Percentiles rank a stretch among this genome's conserved stretches.
These are phyloP conservation scores for Aspergillus pseudoterreus DNA, from an alignment of 2,329 filamentous ascomycete species.

Conservation along the genomic window DNA sequence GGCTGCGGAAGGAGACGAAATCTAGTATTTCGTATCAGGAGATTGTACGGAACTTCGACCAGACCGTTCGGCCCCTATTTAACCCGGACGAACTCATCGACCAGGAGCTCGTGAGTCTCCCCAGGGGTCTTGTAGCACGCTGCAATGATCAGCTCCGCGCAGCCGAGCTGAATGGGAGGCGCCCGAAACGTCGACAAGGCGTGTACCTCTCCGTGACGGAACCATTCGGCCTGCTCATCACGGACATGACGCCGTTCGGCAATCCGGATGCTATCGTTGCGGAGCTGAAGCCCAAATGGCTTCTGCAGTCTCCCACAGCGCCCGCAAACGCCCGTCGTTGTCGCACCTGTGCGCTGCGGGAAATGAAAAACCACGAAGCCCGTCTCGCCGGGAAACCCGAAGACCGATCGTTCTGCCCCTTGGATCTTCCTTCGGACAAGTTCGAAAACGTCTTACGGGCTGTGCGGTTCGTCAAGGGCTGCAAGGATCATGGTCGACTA, in stretches of 20 bases:
- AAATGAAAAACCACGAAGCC: slow-evolving; percentile 43
- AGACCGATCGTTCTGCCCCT: slow-evolving; percentile 56
- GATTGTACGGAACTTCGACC: slow-evolving; percentile 38
- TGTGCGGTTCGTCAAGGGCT: slow-evolving; percentile 34
- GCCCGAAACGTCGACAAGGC: slow-evolving; percentile 50
- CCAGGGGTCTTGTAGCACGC: slow-evolving; percentile 40
- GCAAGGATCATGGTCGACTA: slow-evolving; percentile 35
- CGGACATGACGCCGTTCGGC: slow-evolving; percentile 62
- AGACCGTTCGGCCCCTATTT: slow-evolving; percentile 54
- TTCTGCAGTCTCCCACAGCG: slow-evolving; percentile 70
- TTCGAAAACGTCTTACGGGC: slow-evolving; percentile 44
- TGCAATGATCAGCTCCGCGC: slow-evolving; percentile 54
- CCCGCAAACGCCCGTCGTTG: slow-evolving; percentile 62
- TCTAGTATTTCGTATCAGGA: slow-evolving; percentile 52
- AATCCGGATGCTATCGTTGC: slow-evolving; percentile 44
- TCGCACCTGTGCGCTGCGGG: slow-evolving; percentile 66
- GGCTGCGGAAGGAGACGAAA: slow-evolving; percentile 57
- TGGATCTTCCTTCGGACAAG: slow-evolving; percentile 56
- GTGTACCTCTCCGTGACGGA: slow-evolving; percentile 55
- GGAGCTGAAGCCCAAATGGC: slow-evolving; percentile 85
- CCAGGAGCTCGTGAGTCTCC: slow-evolving; percentile 52
- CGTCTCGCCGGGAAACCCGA: slow-evolving; percentile 25
- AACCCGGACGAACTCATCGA: slow-evolving; percentile 51
- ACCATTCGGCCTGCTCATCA: slow-evolving; percentile 64
- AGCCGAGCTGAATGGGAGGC: slow-evolving; percentile 41